Evolutionary conservation across 2,329 filamentous ascomycete species (phyloP), one percentile per base, ranked within the genome.

Genomic region (Pseudopyricularia javanii): DNA sequence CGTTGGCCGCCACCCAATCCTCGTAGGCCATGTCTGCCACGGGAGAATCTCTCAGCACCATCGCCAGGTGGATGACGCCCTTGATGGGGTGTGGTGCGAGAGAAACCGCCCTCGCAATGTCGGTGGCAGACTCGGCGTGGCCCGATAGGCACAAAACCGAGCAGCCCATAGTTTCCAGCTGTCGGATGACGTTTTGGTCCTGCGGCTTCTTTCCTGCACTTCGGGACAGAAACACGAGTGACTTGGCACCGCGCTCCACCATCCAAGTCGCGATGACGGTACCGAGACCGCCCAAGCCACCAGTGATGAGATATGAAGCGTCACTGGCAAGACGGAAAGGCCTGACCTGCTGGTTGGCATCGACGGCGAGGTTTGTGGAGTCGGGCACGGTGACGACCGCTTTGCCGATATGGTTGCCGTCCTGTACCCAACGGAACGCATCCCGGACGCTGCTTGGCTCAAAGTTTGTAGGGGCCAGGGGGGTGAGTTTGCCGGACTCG

Each of bases 361-460:
- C 7, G 12, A n/a, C 14, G 34, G 4, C 34, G 14, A n/a, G 3
- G 7, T 37, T 7, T 4, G 15, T 17, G 34, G 14, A 15, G 33
- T 9, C 33, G 33, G 33, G 33, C 6, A 37, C 14, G 17, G 14
- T n/a, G 17, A 37, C 14, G 17, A n/a, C 34, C 34, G n/a, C 62
- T 49, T 72, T 73, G 0, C 71, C 72, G 3, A 64, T 66, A 49
- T 71, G 68, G 4, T 65, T 62, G 3, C 70, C 67, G 4, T 58
- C 57, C 50, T 70, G 68, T 58, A 66, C 66, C 32, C 60, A 62
- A 0, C 65, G 59, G 55, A 73, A 68, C 1, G 68, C 68, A 9
- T 65, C 40, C 14, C 52, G 58, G 56, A 17, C 33, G 28, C 2
- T 9, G 28, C 55, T 51, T 1, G 56, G 51, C 6, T 35, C 48